Percentiles rank a stretch among this genome's conserved stretches.
phyloP scores from a whole-genome alignment of 352 stramenopile species.

The Pythium aristosporum region DNA sequence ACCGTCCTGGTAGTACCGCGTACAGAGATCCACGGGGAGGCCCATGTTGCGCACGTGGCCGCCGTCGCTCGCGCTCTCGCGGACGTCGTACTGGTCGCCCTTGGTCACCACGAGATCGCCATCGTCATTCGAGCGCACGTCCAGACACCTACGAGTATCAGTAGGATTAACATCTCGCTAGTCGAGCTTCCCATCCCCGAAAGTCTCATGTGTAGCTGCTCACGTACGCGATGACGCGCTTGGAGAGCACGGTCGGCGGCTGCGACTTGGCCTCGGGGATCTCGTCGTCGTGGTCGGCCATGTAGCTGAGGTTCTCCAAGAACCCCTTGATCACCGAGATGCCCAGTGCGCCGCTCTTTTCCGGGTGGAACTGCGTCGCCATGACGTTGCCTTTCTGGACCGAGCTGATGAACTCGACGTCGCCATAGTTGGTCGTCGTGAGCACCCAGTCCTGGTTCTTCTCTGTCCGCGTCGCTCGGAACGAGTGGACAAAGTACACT shows the following conservation, averaged over 20 bases:
- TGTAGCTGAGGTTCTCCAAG: conserved; percentile 69
- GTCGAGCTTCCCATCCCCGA: neutral
- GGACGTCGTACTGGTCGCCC: conserved; percentile 98
- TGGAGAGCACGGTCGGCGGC: conserved; percentile 82
- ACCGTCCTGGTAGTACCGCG: conserved; percentile 95
- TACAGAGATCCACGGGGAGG: conserved; percentile 94
- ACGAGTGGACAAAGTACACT: conserved; percentile 99
- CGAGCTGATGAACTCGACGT: conserved; percentile 91
- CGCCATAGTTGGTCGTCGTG: conserved; percentile 94
- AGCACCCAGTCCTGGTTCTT: conserved; percentile 92
- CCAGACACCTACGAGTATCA: conserved; percentile 78
- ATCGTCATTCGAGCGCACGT: conserved; percentile 95
- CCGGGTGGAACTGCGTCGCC: conserved; percentile 98
- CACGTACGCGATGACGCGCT: conserved; percentile 93
- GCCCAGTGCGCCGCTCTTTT: conserved; percentile 94
- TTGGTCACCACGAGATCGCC: conserved; percentile 99
- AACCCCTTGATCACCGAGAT: conserved; percentile 93
- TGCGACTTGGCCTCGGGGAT: conserved; percentile 34
- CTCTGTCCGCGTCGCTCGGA: conserved; percentile 70
- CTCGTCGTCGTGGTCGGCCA: conserved; percentile 44
- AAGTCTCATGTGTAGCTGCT: neutral
- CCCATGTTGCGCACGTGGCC: conserved; percentile 97
- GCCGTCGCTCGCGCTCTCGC: conserved; percentile 73
- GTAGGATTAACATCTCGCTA: neutral
- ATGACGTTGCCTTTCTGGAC: conserved; percentile 96